Evolutionary conservation across 106 monocot species (phyloP).

Genomic region (Amphibolis antarctica): DNA sequence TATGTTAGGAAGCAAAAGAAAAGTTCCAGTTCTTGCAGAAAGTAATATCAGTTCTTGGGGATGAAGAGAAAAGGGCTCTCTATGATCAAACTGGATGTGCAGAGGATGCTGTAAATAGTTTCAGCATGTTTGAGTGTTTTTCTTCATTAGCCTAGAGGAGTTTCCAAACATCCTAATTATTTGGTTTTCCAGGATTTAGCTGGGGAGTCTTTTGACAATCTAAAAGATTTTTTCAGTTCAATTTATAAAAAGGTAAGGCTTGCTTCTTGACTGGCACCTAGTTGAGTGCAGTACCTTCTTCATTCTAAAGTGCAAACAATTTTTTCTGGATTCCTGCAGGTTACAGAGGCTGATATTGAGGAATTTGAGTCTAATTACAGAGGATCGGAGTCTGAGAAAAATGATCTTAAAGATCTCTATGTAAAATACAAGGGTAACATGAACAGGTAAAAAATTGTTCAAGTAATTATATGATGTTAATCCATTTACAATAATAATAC

Average conservation of each 20-base stretch:
- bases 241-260: constrained; percentile 59
- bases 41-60: constrained; percentile 90
- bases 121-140: constrained; percentile 1
- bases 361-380: constrained; percentile 91
- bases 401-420: constrained; percentile 77
- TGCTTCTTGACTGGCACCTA: not conserved
- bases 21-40: constrained; percentile 97
- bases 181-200: constrained; percentile 37
- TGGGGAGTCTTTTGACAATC: constrained; percentile 65
- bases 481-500: too few relatives aligned
- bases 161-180: not conserved
- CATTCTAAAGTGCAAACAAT: not conserved
- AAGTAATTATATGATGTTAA: too few relatives aligned
- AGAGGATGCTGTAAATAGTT: constrained; percentile 62
- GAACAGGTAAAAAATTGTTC: constrained; percentile 43
- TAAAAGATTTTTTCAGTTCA: constrained; percentile 71
- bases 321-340: constrained; percentile 18
- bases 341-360: constrained; percentile 92
- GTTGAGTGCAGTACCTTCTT: not conserved
- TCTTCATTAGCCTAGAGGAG: not conserved
- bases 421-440: constrained; percentile 71
- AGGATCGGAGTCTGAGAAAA: constrained; percentile 88
- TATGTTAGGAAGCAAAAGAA: constrained; percentile 81
- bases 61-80: constrained; percentile 82
- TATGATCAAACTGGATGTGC: constrained; percentile 94